phyloP scores from a whole-genome alignment of 2,329 filamentous ascomycete species.

The Lasiodiplodia citricola region DNA sequence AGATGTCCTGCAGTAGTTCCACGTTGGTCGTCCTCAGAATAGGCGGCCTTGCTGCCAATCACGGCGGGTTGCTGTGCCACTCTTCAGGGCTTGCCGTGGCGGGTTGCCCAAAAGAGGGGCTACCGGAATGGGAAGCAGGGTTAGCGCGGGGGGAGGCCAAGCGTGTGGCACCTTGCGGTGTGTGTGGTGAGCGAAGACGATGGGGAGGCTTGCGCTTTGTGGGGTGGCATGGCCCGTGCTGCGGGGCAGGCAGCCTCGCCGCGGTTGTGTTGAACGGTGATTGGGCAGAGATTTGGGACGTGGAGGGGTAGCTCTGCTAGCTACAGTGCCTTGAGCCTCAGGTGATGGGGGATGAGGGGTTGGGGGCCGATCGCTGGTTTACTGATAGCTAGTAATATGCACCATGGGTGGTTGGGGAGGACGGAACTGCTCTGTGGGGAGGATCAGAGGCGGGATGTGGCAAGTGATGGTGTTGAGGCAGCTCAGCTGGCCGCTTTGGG shows the following conservation, averaged over 20 bases:
- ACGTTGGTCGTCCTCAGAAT: neutral
- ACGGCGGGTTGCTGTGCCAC: neutral
- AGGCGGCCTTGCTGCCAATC: neutral
- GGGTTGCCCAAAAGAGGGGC: slow-evolving; percentile 5
- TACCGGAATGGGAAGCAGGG: neutral
- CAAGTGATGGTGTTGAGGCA: slow-evolving; percentile 16
- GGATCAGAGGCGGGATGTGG: neutral
- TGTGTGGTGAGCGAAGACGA: slow-evolving; percentile 3
- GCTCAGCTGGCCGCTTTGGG: slow-evolving; percentile 15
- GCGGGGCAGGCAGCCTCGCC: neutral
- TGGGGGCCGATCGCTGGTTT: neutral
- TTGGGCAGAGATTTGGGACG: neutral
- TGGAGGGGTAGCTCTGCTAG: neutral
- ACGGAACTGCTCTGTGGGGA: neutral
- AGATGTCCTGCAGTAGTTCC: neutral
- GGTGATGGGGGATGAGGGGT: neutral
- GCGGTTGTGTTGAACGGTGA: neutral
- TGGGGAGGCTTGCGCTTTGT: neutral
- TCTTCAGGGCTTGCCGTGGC: neutral
- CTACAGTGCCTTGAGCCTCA: neutral
- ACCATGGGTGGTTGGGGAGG: neutral
- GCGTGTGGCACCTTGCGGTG: slow-evolving; percentile 22
- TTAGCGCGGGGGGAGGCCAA: slow-evolving; percentile 7
- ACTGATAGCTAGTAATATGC: neutral
- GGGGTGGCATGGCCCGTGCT: neutral